Evolutionary conservation across 2,329 filamentous ascomycete genomes (phyloP).

Genomic region (Setomelanomma holmii): DNA sequence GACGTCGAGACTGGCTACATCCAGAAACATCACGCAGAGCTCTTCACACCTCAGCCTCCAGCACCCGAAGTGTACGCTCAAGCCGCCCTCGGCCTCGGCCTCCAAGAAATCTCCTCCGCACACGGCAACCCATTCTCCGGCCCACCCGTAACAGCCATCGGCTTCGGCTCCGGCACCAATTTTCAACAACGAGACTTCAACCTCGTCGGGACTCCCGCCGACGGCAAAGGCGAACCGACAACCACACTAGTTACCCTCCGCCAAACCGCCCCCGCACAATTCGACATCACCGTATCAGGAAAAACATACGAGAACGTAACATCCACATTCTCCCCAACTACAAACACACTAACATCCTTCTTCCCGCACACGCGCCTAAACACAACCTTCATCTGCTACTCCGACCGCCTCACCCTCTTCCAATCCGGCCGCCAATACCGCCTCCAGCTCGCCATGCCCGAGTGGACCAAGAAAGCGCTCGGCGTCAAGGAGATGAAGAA

Average conservation of each 20-base stretch:
- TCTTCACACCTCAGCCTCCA: constrained; percentile 71
- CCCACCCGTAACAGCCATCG: constrained; percentile 49
- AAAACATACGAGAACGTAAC: constrained; percentile 53
- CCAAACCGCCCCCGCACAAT: constrained; percentile 58
- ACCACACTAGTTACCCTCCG: constrained; percentile 58
- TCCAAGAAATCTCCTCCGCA: constrained; percentile 48
- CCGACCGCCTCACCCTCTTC: constrained; percentile 76
- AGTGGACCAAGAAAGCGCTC: constrained; percentile 87
- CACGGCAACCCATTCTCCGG: constrained; percentile 51
- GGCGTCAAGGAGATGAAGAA: constrained; percentile 81
- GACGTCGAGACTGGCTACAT: constrained; percentile 97
- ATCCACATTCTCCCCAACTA: constrained; percentile 54
- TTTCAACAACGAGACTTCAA: constrained; percentile 70
- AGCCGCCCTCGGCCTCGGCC: constrained; percentile 78
- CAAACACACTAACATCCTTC: constrained; percentile 70
- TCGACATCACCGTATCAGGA: constrained; percentile 58
- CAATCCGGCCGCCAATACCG: constrained; percentile 68
- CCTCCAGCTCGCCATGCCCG: constrained; percentile 65
- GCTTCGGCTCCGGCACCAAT: constrained; percentile 61
- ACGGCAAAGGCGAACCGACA: constrained; percentile 48
- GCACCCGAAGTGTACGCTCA: constrained; percentile 82
- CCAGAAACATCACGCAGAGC: constrained; percentile 79
- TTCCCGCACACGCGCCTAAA: constrained; percentile 82
- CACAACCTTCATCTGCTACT: constrained; percentile 75
- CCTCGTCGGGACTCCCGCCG: constrained; percentile 57